Conservation (phyloP, 2,329 filamentous ascomycete species). For the Rhynchosporium graminicola region DNA sequence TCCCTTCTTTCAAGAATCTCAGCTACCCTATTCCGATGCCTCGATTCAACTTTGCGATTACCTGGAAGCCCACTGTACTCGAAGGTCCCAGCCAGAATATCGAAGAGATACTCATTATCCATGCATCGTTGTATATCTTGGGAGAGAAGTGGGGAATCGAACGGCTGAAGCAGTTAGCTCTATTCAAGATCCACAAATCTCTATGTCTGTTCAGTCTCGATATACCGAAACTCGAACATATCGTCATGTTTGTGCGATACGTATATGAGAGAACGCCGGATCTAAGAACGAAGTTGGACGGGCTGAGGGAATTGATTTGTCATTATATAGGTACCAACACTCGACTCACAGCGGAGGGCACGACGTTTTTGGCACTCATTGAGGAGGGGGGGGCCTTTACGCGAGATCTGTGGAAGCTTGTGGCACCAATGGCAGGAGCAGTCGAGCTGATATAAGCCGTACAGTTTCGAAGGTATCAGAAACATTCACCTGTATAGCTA, state of each 20-base stretch:
- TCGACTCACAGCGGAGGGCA: neutral
- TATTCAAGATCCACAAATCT: neutral
- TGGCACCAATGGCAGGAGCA: neutral
- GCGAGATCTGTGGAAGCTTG: neutral
- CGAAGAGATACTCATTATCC: neutral
- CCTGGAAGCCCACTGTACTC: neutral
- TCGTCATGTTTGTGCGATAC: neutral
- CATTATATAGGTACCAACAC: neutral
- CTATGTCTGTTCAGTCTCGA: neutral
- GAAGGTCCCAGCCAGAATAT: neutral
- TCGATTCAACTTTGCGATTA: neutral
- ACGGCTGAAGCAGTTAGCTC: neutral
- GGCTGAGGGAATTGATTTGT: neutral
- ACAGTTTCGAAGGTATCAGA: too few relatives aligned
- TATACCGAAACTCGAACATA: neutral
- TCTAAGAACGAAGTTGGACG: neutral
- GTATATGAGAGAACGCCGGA: neutral
- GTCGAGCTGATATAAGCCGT: too few relatives aligned
- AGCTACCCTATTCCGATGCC: neutral
- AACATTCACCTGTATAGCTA: too few relatives aligned
- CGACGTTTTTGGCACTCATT: neutral
- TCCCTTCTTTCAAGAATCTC: neutral
- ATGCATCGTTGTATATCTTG: neutral
- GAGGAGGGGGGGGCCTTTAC: neutral
- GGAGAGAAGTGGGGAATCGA: neutral